Evolutionary conservation across 202 grass and related monocot species (phyloP).

Genomic region (Saccharum hybrid): DNA sequence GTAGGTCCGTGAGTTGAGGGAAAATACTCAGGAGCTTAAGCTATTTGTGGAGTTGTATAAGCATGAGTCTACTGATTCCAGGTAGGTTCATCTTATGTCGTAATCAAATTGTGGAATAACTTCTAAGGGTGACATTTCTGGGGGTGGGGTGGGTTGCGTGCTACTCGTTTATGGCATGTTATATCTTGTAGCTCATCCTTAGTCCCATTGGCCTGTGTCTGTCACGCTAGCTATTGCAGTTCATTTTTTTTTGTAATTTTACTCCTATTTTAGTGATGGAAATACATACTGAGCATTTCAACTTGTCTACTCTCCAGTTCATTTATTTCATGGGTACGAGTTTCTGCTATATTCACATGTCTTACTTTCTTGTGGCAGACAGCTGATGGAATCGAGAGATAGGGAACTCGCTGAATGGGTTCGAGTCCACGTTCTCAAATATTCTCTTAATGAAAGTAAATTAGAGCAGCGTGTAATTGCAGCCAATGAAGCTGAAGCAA

Average conservation of each 20-base stretch:
- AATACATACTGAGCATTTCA: neutral
- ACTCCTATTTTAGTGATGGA: neutral
- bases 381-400: constrained; percentile 68
- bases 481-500: constrained; percentile 89
- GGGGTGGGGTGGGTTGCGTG: neutral
- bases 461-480: constrained; percentile 80
- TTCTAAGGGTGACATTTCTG: neutral
- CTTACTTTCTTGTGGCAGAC: constrained; percentile 54
- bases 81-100: constrained; percentile 50
- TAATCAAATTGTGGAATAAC: neutral
- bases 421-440: constrained; percentile 66
- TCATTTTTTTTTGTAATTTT: neutral
- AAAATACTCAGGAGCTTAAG: constrained; percentile 63
- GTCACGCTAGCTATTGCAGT: neutral
- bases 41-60: constrained; percentile 81
- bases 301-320: neutral
- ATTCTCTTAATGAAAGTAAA: constrained; percentile 81
- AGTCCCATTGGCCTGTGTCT: neutral
- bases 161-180: constrained; percentile 1
- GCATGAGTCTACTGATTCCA: constrained; percentile 71
- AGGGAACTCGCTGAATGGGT: constrained; percentile 74
- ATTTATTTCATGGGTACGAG: constrained; percentile 5
- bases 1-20: constrained; percentile 62
- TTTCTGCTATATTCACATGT: constrained; percentile 29
- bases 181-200: constrained; percentile 1